These are phyloP conservation scores for Aspergillus sp. DNA, from an alignment of 2,329 filamentous ascomycete species.

Conservation along the genomic window DNA sequence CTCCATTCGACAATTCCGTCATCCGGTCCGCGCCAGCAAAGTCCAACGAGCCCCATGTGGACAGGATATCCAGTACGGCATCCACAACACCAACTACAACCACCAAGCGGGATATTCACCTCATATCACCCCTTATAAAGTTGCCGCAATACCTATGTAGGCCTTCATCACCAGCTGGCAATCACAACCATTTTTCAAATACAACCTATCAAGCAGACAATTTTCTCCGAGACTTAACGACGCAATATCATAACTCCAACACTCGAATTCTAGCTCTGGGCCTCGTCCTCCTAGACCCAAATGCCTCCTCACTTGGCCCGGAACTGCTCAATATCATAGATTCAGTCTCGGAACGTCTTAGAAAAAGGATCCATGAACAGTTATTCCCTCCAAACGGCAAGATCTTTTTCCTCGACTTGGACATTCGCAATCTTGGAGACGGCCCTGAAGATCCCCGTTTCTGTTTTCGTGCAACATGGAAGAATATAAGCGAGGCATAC, in stretches of 20 bases:
- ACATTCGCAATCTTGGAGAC: conserved; percentile 11
- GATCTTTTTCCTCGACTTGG: conserved; percentile 27
- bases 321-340: conserved; percentile 18
- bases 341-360: conserved; percentile 7
- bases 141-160: neutral
- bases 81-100: neutral
- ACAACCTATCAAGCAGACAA: neutral
- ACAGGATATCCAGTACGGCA: neutral
- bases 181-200: neutral
- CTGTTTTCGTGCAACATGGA: conserved; percentile 21
- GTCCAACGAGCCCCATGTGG: neutral
- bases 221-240: neutral
- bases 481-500: conserved; percentile 16
- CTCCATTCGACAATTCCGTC: too few species aligned
- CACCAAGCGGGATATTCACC: neutral
- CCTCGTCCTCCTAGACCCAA: neutral
- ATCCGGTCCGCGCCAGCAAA: neutral
- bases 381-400: conserved; percentile 13
- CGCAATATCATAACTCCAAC: neutral
- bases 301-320: conserved; percentile 8
- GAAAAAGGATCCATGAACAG: neutral
- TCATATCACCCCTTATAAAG: neutral
- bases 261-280: neutral
- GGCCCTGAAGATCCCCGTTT: conserved; percentile 12
- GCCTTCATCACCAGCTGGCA: neutral